Percentiles rank a stretch among this genome's conserved stretches.
Conservation (phyloP, 2,329 filamentous ascomycete genomes). For the Stagonosporopsis vannaccii region DNA sequence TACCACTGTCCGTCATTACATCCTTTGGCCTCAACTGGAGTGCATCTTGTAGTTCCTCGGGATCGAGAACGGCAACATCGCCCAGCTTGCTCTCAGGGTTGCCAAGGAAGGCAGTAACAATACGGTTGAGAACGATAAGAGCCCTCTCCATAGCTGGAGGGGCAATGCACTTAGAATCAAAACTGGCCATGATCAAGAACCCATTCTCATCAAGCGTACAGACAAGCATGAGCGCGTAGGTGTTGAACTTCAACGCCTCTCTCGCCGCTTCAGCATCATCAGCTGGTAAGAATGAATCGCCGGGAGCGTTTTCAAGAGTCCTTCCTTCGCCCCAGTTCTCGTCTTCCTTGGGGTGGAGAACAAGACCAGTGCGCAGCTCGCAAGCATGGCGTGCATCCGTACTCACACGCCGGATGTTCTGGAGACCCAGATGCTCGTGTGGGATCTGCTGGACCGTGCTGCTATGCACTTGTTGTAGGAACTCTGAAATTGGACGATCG, state of each 20-base stretch:
- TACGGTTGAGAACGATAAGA: constrained; percentile 60
- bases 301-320: constrained; percentile 47
- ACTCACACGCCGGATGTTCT: constrained; percentile 61
- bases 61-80: constrained; percentile 38
- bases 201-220: constrained; percentile 65
- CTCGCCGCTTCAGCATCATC: constrained; percentile 65
- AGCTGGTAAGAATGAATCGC: constrained; percentile 62
- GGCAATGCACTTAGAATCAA: constrained; percentile 67
- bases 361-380: constrained; percentile 46
- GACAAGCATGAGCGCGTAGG: constrained; percentile 70
- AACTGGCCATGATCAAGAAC: constrained; percentile 68
- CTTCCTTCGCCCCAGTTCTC: constrained; percentile 26
- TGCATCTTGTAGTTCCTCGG: constrained; percentile 40
- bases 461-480: constrained; percentile 64
- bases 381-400: constrained; percentile 46
- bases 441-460: constrained; percentile 65
- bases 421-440: constrained; percentile 69
- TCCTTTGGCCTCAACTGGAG: constrained; percentile 32
- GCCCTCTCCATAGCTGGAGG: constrained; percentile 61
- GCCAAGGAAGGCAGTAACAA: constrained; percentile 60
- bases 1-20: constrained; percentile 30
- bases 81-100: constrained; percentile 43
- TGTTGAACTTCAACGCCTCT: constrained; percentile 65
- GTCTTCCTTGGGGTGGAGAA: constrained; percentile 48
- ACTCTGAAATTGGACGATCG: constrained; percentile 57